phyloP scores from a whole-genome alignment of 2,329 filamentous ascomycete species.

The Hortaea sp. region DNA sequence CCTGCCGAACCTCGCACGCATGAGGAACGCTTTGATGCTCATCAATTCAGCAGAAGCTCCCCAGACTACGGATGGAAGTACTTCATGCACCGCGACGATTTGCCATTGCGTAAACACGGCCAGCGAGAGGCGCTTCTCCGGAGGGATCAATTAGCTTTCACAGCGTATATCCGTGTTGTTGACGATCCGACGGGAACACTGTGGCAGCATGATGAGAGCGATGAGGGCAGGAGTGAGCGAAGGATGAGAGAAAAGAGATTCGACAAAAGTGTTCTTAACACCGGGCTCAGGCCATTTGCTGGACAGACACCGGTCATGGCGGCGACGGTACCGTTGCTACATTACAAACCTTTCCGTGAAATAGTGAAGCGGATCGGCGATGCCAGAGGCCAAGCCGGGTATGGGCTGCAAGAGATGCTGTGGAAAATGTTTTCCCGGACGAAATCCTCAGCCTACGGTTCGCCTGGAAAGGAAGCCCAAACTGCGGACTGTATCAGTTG shows the following conservation, averaged over 20 bases:
- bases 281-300: constrained; percentile 43
- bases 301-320: constrained; percentile 29
- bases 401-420: constrained; percentile 14
- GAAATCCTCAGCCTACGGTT: constrained; percentile 10
- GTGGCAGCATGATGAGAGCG: constrained; percentile 42
- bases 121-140: constrained; percentile 50
- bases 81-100: constrained; percentile 47
- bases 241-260: neutral
- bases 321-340: constrained; percentile 48
- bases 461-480: neutral
- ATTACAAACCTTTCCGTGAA: constrained; percentile 49
- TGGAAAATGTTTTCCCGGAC: constrained; percentile 20
- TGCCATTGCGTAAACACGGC: constrained; percentile 46
- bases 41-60: constrained; percentile 49
- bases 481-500: constrained; percentile 16
- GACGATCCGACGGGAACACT: constrained; percentile 50
- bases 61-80: constrained; percentile 56
- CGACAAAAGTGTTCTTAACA: constrained; percentile 40
- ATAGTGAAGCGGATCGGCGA: constrained; percentile 35
- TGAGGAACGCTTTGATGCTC: constrained; percentile 45
- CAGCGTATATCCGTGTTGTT: constrained; percentile 51
- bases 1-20: constrained; percentile 51
- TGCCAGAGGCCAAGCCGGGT: neutral
- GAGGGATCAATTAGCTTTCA: constrained; percentile 52
- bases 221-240: neutral